Base-by-base conservation (phyloP, 805 yeast species). In the Candida maris region DNA sequence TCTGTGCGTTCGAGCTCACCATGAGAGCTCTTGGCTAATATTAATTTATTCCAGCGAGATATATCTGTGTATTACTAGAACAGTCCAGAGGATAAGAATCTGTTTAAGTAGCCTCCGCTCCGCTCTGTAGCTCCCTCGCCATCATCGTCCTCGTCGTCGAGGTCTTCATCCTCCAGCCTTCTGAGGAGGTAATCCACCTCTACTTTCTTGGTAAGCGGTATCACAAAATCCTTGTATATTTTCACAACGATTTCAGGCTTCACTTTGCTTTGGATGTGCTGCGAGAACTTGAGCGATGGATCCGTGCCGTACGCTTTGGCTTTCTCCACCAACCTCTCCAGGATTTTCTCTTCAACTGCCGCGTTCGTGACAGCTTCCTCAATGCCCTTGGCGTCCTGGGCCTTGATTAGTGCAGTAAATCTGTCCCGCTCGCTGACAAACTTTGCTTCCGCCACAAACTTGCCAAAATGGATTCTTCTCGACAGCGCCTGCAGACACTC, bases 391-490 rank as follows among this genome's bases (percentile, higher is more conserved):
- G 75, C 63, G 56, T 93, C 95, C 38, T 67, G 71, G 0, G 70
- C 75, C 44, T 65, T 57, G 48, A 93, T 93, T 49, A 88, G 63
- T 48, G 71, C 64, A 2, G 75, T 76, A 65, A 80, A 87, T 34
- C 59, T 60, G 33, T 75, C 85, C 23, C 67, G 71, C 42, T 89
- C 93, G 19, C 69, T 65, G 51, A 71, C 79, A 61, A 78, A 93
- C 62, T 93, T 93, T 30, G 96, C 84, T 59, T 93, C 98, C 4
- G 98, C 98, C 7, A 93, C 98, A 68, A 91, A 93, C 62, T 85
- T 85, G 33, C 98, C 98, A 64, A 91, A 93, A 63, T 93, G 98
- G 49, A 93, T 86, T 57, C 98, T 74, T 52, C 98, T 72, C 6
- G 95, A 84, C 30, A 93, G 64, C 4, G 95, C 81, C 61, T 93